Evolutionary conservation across 2,329 filamentous ascomycete genomes (phyloP).

Genomic region (Ceratocystiopsis minuta): DNA sequence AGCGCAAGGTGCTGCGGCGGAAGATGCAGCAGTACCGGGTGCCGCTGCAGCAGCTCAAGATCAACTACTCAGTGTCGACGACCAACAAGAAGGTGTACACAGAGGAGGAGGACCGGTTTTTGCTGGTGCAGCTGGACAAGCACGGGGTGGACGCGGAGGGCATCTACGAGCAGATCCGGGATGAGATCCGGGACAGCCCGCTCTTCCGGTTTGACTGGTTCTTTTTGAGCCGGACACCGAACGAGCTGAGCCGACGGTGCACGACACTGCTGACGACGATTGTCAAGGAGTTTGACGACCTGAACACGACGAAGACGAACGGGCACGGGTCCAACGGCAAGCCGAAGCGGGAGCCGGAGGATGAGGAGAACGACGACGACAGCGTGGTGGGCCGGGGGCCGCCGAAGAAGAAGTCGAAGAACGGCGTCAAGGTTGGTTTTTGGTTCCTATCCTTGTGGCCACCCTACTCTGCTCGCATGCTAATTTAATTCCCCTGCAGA

Average conservation of each 20-base stretch:
- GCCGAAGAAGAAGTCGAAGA: slow-evolving; percentile 91
- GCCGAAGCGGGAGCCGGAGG: slow-evolving; percentile 57
- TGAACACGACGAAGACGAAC: slow-evolving; percentile 28
- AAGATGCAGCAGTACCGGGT: slow-evolving; percentile 97
- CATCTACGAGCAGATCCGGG: slow-evolving; percentile 86
- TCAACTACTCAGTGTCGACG: slow-evolving; percentile 96
- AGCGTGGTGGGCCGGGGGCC: slow-evolving; percentile 63
- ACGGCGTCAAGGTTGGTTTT: slow-evolving; percentile 59
- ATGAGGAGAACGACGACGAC: slow-evolving; percentile 72
- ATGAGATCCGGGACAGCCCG: slow-evolving; percentile 86
- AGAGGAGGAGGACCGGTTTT: slow-evolving; percentile 90
- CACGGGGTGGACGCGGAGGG: slow-evolving; percentile 81
- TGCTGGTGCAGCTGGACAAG: slow-evolving; percentile 82
- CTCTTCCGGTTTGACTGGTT: slow-evolving; percentile 99
- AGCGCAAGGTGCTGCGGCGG: slow-evolving; percentile 81
- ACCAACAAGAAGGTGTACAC: slow-evolving; percentile 99
- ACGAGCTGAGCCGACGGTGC: slow-evolving; percentile 82
- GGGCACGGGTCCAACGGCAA: slow-evolving; percentile 42
- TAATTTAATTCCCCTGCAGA: slow-evolving; percentile 33
- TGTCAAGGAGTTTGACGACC: slow-evolving; percentile 78
- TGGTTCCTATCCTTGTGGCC: background rate
- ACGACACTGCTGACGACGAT: slow-evolving; percentile 89
- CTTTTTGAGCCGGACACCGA: slow-evolving; percentile 83
- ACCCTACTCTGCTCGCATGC: no score
- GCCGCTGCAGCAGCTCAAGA: slow-evolving; percentile 89